Evolutionary conservation across 805 yeast species (phyloP).

Genomic region (Kazachstania kunashirensis): DNA sequence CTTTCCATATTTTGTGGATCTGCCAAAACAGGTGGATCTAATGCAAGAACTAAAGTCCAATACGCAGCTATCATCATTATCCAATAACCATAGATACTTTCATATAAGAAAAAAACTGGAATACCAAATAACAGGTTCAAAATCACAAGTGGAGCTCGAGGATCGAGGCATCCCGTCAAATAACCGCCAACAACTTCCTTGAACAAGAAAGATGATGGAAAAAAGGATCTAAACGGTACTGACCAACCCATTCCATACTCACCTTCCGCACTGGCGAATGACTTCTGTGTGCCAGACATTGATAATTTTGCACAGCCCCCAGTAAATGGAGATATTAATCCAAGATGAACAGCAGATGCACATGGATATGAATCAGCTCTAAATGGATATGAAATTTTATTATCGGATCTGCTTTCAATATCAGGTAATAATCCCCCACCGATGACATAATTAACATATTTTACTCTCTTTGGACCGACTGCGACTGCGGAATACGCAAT

Average conservation of each 20-base stretch:
- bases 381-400: slow-evolving; percentile 50
- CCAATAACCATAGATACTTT: slow-evolving; percentile 50
- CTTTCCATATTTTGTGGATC: slow-evolving; percentile 43
- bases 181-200: slow-evolving; percentile 32
- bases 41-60: slow-evolving; percentile 68
- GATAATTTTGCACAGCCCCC: slow-evolving; percentile 74
- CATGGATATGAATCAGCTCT: slow-evolving; percentile 86
- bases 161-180: slow-evolving; percentile 54
- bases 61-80: slow-evolving; percentile 53
- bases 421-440: slow-evolving; percentile 54
- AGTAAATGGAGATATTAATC: slow-evolving; percentile 54
- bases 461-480: slow-evolving; percentile 58
- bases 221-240: slow-evolving; percentile 56
- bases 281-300: slow-evolving; percentile 42
- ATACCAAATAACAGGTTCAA: slow-evolving; percentile 54
- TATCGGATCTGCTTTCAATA: slow-evolving; percentile 12
- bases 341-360: slow-evolving; percentile 84
- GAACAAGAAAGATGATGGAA: slow-evolving; percentile 65
- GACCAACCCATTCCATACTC: slow-evolving; percentile 40
- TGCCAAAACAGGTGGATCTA: slow-evolving; percentile 68
- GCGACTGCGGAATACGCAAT: slow-evolving; percentile 68
- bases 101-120: slow-evolving; percentile 46
- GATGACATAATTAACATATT: slow-evolving; percentile 61
- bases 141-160: slow-evolving; percentile 45
- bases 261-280: slow-evolving; percentile 43